Percentiles rank a stretch among this genome's conserved stretches.
phyloP scores from a whole-genome alignment of 2,329 filamentous ascomycete species.

The Paracamarosporium sp. region DNA sequence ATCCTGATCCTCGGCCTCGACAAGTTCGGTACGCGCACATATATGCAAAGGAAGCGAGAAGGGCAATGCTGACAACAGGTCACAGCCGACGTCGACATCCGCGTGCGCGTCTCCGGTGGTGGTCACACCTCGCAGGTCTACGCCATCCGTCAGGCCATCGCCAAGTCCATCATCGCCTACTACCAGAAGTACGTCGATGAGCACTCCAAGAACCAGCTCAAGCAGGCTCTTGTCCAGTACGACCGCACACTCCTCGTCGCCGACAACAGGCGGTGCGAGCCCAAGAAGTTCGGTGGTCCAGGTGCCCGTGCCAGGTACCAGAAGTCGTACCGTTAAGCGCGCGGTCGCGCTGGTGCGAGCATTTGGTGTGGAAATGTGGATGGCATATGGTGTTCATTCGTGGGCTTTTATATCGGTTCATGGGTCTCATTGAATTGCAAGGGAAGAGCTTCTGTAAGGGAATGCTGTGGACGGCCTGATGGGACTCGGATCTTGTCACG shows the following conservation, averaged over 20 bases:
- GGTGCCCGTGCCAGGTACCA: constrained; percentile 97
- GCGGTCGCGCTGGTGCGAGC: constrained; percentile 2
- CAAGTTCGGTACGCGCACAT: constrained; percentile 76
- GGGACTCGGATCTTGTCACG: constrained; percentile 44
- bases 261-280: constrained; percentile 98
- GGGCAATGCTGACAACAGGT: constrained; percentile 19
- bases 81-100: constrained; percentile 86
- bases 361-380: constrained; percentile 17
- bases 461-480: constrained; percentile 29
- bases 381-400: constrained; percentile 45
- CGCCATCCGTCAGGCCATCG: constrained; percentile 98
- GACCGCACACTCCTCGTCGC: constrained; percentile 97
- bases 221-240: constrained; percentile 95
- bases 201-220: constrained; percentile 99
- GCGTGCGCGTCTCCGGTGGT: constrained; percentile 94
- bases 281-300: constrained; percentile 96
- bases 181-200: constrained; percentile 99
- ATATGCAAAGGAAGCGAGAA: constrained; percentile 14
- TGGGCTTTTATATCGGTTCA: constrained; percentile 41
- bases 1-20: constrained; percentile 95
- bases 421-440: constrained; percentile 32
- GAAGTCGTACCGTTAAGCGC: constrained; percentile 95
- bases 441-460: constrained; percentile 32
- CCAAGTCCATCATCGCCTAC: constrained; percentile 96
- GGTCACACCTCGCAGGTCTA: constrained; percentile 98